These are phyloP conservation scores for Leersia perrieri DNA, from an alignment of 176 grass and related monocot genomes.

Conservation along the genomic window DNA sequence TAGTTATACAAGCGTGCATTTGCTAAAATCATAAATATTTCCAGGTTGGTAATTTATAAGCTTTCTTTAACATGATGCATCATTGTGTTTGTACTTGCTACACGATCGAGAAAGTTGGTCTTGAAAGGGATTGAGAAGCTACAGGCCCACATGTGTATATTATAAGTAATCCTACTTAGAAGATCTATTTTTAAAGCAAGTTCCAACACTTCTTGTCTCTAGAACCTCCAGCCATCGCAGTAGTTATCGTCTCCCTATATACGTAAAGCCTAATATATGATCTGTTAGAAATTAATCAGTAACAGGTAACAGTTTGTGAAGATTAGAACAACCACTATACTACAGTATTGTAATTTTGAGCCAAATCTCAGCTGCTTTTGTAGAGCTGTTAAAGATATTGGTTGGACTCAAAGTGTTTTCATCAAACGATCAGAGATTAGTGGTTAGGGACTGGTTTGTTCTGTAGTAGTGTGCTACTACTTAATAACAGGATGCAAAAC, in stretches of 20 bases:
- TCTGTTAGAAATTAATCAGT: too few relatives aligned
- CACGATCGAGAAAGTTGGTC: constrained; percentile 39
- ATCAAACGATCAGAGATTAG: not conserved
- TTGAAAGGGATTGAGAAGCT: constrained; percentile 20
- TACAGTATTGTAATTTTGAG: not conserved
- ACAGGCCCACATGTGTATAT: constrained; percentile 1
- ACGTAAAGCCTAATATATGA: too few relatives aligned
- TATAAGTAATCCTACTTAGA: constrained; percentile 14
- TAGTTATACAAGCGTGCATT: constrained; percentile 40
- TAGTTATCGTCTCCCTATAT: too few relatives aligned
- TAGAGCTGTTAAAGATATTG: not conserved
- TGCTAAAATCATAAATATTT: constrained; percentile 32
- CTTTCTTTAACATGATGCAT: constrained; percentile 32
- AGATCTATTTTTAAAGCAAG: constrained; percentile 19
- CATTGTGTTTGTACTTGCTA: constrained; percentile 44
- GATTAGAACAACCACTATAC: too few relatives aligned
- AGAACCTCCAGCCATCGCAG: not conserved
- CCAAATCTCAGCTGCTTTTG: not conserved
- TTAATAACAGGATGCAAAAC: constrained; percentile 7
- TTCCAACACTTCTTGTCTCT: constrained; percentile 30
- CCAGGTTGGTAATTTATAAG: constrained; percentile 27
- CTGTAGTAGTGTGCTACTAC: not conserved
- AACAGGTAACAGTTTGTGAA: too few relatives aligned
- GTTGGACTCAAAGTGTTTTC: not conserved
- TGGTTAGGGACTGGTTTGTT: not conserved